These are phyloP conservation scores for Medicago truncatula DNA, from an alignment of 306 rosid species.

Conservation along the genomic window DNA sequence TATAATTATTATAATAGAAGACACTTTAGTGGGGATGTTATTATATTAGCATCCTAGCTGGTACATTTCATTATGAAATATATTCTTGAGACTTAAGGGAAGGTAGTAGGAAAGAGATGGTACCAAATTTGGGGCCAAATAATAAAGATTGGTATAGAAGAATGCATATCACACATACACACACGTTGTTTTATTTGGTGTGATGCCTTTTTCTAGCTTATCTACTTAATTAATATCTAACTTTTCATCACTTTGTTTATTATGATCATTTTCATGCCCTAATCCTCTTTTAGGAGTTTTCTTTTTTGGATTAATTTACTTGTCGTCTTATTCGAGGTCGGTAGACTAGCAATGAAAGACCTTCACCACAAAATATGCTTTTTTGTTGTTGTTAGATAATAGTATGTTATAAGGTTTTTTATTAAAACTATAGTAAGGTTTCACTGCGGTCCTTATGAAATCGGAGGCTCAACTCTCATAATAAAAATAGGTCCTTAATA, in stretches of 20 bases:
- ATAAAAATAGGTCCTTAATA: no score
- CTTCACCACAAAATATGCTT: neutral
- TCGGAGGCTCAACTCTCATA: no score
- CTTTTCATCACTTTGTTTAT: conserved; percentile 43
- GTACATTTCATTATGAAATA: conserved; percentile 46
- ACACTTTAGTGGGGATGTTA: conserved; percentile 43
- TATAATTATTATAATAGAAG: conserved; percentile 47
- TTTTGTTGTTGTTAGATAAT: neutral
- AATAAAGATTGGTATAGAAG: conserved; percentile 8
- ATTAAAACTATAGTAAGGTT: neutral
- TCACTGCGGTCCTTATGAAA: no score
- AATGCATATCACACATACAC: conserved; percentile 32
- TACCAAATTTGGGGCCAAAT: conserved; percentile 42
- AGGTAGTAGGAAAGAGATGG: conserved; percentile 40
- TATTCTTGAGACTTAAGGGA: conserved; percentile 74
- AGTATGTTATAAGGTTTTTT: no score
- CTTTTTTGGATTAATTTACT: neutral
- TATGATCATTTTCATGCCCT: conserved; percentile 45
- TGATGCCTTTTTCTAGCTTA: conserved; percentile 42
- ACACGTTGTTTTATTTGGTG: conserved; percentile 46
- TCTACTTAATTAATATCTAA: conserved; percentile 48
- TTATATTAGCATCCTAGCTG: conserved; percentile 47
- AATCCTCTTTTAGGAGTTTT: conserved; percentile 38
- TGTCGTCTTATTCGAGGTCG: neutral
- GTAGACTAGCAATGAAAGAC: neutral